phyloP scores from a whole-genome alignment of 306 rosid species.

The Hylodesmum podocarpum region DNA sequence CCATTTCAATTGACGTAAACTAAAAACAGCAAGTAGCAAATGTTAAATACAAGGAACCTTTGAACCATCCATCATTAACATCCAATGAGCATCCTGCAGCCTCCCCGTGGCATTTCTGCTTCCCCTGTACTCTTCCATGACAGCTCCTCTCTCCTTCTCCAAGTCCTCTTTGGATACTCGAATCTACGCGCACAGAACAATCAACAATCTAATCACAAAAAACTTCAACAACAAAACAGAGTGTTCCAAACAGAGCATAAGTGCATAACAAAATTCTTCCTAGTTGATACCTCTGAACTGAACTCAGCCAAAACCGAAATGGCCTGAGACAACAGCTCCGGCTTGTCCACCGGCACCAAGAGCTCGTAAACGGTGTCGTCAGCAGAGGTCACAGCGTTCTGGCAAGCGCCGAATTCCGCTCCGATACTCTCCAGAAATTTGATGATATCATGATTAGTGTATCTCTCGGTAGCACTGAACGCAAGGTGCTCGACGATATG shows the following conservation, averaged over 20 bases:
- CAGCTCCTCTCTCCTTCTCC: slow-evolving; percentile 93
- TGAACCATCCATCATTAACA: slow-evolving; percentile 86
- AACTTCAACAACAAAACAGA: neutral
- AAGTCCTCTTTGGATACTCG: slow-evolving; percentile 86
- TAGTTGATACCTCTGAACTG: slow-evolving; percentile 75
- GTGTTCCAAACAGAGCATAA: neutral
- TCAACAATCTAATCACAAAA: slow-evolving; percentile 8
- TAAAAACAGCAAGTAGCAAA: neutral
- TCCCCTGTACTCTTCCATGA: slow-evolving; percentile 90
- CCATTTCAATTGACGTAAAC: slow-evolving; percentile 6
- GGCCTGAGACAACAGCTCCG: slow-evolving; percentile 77
- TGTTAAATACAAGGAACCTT: slow-evolving; percentile 50
- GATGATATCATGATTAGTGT: slow-evolving; percentile 84
- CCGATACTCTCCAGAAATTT: slow-evolving; percentile 92
- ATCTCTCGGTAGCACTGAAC: slow-evolving; percentile 81
- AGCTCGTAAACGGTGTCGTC: slow-evolving; percentile 91
- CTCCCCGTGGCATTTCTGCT: slow-evolving; percentile 93
- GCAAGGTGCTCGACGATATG: slow-evolving; percentile 98
- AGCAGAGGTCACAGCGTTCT: slow-evolving; percentile 84
- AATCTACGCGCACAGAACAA: slow-evolving; percentile 54
- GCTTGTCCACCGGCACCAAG: slow-evolving; percentile 94
- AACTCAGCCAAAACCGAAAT: slow-evolving; percentile 87
- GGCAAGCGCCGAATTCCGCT: slow-evolving; percentile 96
- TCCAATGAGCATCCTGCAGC: slow-evolving; percentile 95
- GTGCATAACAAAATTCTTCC: neutral